Conservation (phyloP, 169 alveolate species). For the Babesia ovata region DNA sequence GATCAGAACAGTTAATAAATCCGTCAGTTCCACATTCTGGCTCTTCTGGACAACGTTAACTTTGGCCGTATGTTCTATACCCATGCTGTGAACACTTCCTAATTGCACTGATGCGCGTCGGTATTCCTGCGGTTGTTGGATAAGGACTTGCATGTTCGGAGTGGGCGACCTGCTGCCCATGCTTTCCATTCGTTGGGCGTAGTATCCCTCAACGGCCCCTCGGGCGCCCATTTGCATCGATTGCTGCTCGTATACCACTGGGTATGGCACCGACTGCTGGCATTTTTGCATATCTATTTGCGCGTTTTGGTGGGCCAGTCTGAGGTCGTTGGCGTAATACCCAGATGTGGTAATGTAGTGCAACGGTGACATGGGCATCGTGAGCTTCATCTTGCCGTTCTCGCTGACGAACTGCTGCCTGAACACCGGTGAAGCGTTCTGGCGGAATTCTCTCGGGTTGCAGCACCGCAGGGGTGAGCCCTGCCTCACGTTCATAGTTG, state of each 20-base stretch:
- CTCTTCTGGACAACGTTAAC: neutral
- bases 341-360: constrained; percentile 50
- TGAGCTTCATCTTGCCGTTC: constrained; percentile 51
- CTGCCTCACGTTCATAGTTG: neutral
- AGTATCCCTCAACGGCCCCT: neutral
- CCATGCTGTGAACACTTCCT: neutral
- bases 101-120: constrained; percentile 29
- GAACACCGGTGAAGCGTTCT: constrained; percentile 45
- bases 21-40: neutral
- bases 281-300: constrained; percentile 11
- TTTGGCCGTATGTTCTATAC: neutral
- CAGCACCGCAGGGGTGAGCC: constrained; percentile 64
- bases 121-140: constrained; percentile 5
- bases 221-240: neutral
- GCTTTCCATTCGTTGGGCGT: constrained; percentile 9
- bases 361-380: constrained; percentile 67
- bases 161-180: constrained; percentile 6
- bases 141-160: constrained; percentile 14
- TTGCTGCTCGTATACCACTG: constrained; percentile 11
- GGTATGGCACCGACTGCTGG: neutral
- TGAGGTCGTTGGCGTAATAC: constrained; percentile 40
- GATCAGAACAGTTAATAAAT: neutral
- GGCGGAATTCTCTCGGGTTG: constrained; percentile 37
- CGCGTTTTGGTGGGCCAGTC: neutral
- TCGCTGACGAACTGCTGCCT: constrained; percentile 63